A percentile compares a stretch with the other conserved stretches of the same genome.
These are phyloP conservation scores for Nothophaeocryptopus gaeumannii DNA, from an alignment of 2,329 filamentous ascomycete genomes.

Conservation along the genomic window DNA sequence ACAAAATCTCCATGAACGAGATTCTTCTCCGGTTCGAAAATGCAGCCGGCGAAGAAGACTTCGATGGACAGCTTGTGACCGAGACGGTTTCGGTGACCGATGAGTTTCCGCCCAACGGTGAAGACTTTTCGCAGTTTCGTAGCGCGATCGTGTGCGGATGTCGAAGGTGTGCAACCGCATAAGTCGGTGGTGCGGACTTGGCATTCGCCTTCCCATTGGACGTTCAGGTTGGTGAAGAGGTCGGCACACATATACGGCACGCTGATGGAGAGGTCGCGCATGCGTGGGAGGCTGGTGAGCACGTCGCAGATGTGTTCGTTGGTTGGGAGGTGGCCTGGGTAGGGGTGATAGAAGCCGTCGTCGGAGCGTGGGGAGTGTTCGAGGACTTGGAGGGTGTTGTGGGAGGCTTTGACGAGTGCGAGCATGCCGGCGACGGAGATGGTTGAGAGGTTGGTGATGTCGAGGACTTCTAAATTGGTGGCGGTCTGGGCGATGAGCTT, in stretches of 20 bases:
- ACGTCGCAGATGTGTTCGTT: conserved; percentile 50
- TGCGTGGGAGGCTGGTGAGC: conserved; percentile 45
- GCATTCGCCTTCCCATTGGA: conserved; percentile 47
- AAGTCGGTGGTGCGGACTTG: conserved; percentile 51
- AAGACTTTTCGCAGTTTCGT: conserved; percentile 42
- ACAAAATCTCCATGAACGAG: conserved; percentile 51
- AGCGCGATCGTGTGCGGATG: conserved; percentile 33
- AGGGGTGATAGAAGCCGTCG: conserved; percentile 52
- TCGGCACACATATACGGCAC: conserved; percentile 49
- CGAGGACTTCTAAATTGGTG: conserved; percentile 51
- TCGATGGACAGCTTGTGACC: conserved; percentile 45
- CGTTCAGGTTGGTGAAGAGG: conserved; percentile 44
- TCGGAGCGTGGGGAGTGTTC: conserved; percentile 54
- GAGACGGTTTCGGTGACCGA: conserved; percentile 37
- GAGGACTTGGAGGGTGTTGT: conserved; percentile 48
- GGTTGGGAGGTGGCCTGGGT: conserved; percentile 43
- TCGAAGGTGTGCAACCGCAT: conserved; percentile 44
- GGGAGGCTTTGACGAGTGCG: conserved; percentile 51
- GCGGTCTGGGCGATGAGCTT: conserved; percentile 51
- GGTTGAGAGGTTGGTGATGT: conserved; percentile 53
- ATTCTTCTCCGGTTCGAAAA: conserved; percentile 48
- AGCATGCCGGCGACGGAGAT: conserved; percentile 54
- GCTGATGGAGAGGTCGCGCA: conserved; percentile 49
- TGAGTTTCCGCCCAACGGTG: conserved; percentile 42
- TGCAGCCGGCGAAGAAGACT: conserved; percentile 52